phyloP scores from a whole-genome alignment of 106 monocot genomes.

The Phalaenopsis equestris region DNA sequence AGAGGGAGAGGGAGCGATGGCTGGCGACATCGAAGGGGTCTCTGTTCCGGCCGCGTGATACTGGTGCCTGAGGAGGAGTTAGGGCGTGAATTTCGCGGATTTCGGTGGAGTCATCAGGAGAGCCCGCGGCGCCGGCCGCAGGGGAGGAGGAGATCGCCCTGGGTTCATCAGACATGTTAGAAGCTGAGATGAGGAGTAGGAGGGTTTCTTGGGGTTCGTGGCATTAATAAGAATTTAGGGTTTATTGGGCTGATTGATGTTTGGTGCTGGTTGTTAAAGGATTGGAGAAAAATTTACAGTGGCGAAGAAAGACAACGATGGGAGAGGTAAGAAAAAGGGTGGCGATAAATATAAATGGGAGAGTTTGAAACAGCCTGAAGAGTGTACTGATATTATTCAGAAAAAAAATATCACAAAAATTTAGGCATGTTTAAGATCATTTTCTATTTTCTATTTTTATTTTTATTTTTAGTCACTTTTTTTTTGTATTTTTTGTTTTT shows the following conservation, averaged over 20 bases:
- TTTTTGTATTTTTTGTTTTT: too few relatives aligned
- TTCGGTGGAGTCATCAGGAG: slow-evolving; percentile 19
- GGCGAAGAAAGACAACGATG: not conserved
- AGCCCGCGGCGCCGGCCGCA: not conserved
- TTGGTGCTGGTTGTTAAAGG: not conserved
- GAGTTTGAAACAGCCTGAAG: too few relatives aligned
- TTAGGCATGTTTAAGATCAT: too few relatives aligned
- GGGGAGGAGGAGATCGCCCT: not conserved
- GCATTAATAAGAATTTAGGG: not conserved
- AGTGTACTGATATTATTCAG: too few relatives aligned
- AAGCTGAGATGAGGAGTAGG: not conserved
- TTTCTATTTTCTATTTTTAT: too few relatives aligned
- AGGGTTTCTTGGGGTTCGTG: not conserved
- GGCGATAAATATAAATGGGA: too few relatives aligned
- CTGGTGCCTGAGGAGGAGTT: slow-evolving; percentile 18
- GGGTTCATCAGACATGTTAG: not conserved
- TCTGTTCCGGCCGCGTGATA: not conserved
- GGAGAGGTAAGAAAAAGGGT: not conserved
- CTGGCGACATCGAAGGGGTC: slow-evolving; percentile 25
- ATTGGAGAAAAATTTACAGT: slow-evolving; percentile 1
- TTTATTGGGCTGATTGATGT: not conserved
- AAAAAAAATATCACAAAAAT: too few relatives aligned
- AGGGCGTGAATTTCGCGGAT: slow-evolving; percentile 73
- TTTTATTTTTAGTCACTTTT: too few relatives aligned
- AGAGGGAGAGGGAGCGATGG: slow-evolving; percentile 24